Conservation (phyloP, 2,329 filamentous ascomycete genomes). For the Penicillium nordicum region DNA sequence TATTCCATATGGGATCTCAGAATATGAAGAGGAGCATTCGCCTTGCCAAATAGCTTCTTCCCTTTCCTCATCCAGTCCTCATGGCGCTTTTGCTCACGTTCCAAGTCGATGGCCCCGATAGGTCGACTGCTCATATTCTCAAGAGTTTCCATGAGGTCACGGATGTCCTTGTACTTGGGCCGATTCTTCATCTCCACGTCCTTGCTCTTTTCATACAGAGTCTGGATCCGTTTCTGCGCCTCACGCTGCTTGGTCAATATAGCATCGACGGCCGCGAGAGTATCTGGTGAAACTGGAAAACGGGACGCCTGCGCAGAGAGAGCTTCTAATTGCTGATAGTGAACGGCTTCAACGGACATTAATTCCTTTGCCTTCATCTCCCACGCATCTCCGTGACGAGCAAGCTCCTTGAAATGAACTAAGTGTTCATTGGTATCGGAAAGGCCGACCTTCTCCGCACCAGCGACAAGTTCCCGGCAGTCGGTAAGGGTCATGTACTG, state of each 20-base stretch:
- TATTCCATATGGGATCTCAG: conserved; percentile 91
- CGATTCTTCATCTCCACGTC: conserved; percentile 72
- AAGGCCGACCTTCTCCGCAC: conserved; percentile 74
- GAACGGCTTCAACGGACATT: conserved; percentile 84
- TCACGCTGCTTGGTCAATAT: conserved; percentile 95
- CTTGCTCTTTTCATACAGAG: conserved; percentile 73
- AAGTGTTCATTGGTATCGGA: conserved; percentile 77
- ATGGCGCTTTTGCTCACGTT: conserved; percentile 89
- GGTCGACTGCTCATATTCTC: conserved; percentile 92
- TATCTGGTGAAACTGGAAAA: conserved; percentile 78
- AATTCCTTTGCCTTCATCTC: conserved; percentile 89
- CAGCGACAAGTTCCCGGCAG: conserved; percentile 72
- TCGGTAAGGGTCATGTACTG: conserved; percentile 71
- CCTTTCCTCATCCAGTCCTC: conserved; percentile 99
- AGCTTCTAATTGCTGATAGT: conserved; percentile 92
- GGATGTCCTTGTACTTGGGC: conserved; percentile 85
- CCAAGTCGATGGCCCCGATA: conserved; percentile 82
- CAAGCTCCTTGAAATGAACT: conserved; percentile 70
- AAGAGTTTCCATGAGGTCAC: conserved; percentile 80
- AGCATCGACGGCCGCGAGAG: conserved; percentile 76
- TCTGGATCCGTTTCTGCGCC: conserved; percentile 81
- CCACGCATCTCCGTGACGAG: conserved; percentile 76
- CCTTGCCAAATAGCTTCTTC: conserved; percentile 97
- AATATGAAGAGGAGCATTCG: conserved; percentile 94
- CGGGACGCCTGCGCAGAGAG: conserved; percentile 76